Evolutionary conservation across 192 early-diverging fungal genomes (phyloP).

Genomic region (Coemansia sp.): DNA sequence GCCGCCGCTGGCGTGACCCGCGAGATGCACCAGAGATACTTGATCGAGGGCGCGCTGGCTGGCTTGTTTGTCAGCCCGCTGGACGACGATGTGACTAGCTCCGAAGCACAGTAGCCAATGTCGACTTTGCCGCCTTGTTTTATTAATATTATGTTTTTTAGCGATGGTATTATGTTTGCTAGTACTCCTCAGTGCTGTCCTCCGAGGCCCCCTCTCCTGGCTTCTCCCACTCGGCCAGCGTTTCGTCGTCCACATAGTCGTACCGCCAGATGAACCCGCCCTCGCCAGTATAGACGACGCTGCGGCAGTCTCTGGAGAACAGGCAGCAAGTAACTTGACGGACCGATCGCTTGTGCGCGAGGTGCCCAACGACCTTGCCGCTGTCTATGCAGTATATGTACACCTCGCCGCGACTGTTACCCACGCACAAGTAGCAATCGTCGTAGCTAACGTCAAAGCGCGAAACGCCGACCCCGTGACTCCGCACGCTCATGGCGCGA

Average conservation of each 20-base stretch:
- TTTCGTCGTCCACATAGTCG: constrained; percentile 77
- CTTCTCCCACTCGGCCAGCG: constrained; percentile 71
- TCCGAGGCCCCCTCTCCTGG: constrained; percentile 32
- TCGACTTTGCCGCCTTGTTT: neutral
- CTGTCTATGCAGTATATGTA: constrained; percentile 73
- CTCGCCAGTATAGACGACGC: constrained; percentile 73
- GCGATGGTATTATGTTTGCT: no score
- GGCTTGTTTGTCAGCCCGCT: constrained; percentile 44
- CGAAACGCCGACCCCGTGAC: constrained; percentile 50
- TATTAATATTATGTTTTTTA: neutral
- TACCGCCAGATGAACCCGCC: constrained; percentile 85
- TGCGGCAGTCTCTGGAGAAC: constrained; percentile 75
- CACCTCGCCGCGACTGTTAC: constrained; percentile 71
- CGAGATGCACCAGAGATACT: constrained; percentile 49
- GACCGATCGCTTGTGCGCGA: constrained; percentile 76
- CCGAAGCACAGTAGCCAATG: neutral
- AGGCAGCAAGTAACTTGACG: constrained; percentile 79
- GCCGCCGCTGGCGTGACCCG: constrained; percentile 44
- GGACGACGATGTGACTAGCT: neutral
- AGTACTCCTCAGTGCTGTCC: constrained; percentile 1
- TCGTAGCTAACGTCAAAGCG: constrained; percentile 74
- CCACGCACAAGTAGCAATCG: constrained; percentile 73
- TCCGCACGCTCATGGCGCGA: constrained; percentile 50
- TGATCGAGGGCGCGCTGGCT: constrained; percentile 48
- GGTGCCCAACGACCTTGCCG: constrained; percentile 64